Evolutionary conservation across 441 rosid species (phyloP).

Genomic region (Adansonia madagascariensis): DNA sequence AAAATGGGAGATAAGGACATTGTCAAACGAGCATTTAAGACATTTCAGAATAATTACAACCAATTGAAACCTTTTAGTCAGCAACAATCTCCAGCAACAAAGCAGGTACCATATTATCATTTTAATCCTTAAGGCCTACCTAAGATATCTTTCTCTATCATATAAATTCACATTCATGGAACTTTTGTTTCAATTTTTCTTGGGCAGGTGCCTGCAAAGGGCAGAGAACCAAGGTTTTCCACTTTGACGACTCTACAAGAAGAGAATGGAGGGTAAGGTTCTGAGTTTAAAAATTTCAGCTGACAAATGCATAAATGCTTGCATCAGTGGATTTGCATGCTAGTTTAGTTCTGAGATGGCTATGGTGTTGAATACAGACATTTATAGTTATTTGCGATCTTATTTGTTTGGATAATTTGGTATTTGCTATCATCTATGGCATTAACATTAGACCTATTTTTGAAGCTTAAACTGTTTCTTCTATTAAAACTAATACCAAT

Average conservation of each 20-base stretch:
- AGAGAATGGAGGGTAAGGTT: slow-evolving; percentile 71
- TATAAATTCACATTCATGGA: not conserved
- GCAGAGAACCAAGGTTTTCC: slow-evolving; percentile 45
- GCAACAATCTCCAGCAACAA: slow-evolving; percentile 46
- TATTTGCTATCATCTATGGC: not conserved
- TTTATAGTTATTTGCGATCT: not conserved
- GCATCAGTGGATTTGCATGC: not conserved
- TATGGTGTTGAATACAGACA: not conserved
- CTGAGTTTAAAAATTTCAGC: slow-evolving; percentile 14
- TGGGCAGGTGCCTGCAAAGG: slow-evolving; percentile 51
- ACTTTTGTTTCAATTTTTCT: slow-evolving; percentile 25
- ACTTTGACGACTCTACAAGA: slow-evolving; percentile 41
- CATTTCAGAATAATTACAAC: slow-evolving; percentile 66
- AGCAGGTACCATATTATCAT: slow-evolving; percentile 51
- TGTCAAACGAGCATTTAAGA: slow-evolving; percentile 83
- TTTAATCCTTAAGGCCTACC: slow-evolving; percentile 12
- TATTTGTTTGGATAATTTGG: not conserved
- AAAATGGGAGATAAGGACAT: slow-evolving; percentile 96
- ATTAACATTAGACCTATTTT: not conserved
- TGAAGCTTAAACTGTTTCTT: not conserved
- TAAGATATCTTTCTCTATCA: slow-evolving; percentile 6
- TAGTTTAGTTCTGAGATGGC: not conserved
- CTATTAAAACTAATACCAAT: not conserved
- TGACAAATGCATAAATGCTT: slow-evolving; percentile 22
- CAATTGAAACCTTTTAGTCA: slow-evolving; percentile 47